Base-by-base conservation (phyloP, 2,329 filamentous ascomycete genomes). In the Aureobasidium sp. region DNA sequence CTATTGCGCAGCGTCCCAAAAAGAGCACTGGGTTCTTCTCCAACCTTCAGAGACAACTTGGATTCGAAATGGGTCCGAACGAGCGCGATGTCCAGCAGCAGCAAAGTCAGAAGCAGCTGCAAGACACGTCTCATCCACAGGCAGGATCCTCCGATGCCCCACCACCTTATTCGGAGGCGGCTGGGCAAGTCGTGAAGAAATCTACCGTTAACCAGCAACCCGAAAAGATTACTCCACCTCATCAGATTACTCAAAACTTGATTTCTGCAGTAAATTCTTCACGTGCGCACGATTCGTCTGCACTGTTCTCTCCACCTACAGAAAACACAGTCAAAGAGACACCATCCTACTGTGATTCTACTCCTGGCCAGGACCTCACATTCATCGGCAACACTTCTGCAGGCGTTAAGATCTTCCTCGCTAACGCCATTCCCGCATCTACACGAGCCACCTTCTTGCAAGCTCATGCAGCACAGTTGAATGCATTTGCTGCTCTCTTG, bases 261-360 rank as follows among this genome's bases (percentile, higher is more conserved):
- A 79, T 89, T 47, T 89, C 87, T 62, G 91, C 92, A 2, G 87
- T 96, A 71, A 83, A 88, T 67, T 85, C 90, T 8, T 90, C 89
- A 26, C 85, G 91, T 41, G 81, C 91, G 0, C 87, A 92, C 73
- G 87, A 89, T 65, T 90, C 89, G 1, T 82, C 84, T 17, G 78
- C 79, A 12, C 76, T 96, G n/a, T 93, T 90, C 75, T 85, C 84
- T 3, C 84, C 85, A 26, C 90, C 90, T 0, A 78, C 84, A 59
- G 87, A 88, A 39, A 87, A 85, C 64, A 78, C 87, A 56, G 86
- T 96, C 67, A 88, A 88, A 70, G 91, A 96, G 73, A 70, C 70
- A 8, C 88, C 90, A 67, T 88, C 89, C 0, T 96, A 96, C 76
- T 97, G 92, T 73, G 92, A 97, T 76, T 82, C 85, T 67, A 87